Conservation (phyloP, 148 eudicot species). For the Talinum fruticosum region DNA sequence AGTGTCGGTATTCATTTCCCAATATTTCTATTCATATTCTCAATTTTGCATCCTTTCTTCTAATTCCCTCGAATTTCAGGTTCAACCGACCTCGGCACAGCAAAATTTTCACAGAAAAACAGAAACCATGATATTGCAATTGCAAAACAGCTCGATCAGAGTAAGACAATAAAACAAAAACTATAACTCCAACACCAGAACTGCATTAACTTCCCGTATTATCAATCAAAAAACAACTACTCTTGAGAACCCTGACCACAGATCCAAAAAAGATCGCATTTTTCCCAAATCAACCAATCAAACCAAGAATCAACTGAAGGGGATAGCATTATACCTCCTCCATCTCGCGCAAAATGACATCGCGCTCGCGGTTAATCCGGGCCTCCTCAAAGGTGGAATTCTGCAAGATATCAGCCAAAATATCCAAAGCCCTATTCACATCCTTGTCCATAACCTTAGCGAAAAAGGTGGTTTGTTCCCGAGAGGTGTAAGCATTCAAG, state of each 20-base stretch:
- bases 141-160: neutral
- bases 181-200: neutral
- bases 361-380: conserved; percentile 61
- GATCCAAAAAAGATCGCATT: neutral
- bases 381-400: conserved; percentile 70
- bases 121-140: neutral
- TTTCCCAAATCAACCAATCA: neutral
- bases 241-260: neutral
- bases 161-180: neutral
- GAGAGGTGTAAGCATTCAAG: conserved; percentile 82
- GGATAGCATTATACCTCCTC: conserved; percentile 52
- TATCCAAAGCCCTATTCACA: conserved; percentile 60
- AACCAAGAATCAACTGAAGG: neutral
- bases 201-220: neutral
- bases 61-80: neutral
- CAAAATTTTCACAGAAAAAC: neutral
- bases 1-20: neutral
- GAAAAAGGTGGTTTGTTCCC: conserved; percentile 85
- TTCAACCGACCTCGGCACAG: neutral
- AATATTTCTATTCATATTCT: neutral
- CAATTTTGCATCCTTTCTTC: neutral
- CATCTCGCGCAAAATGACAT: conserved; percentile 90
- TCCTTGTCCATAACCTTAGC: conserved; percentile 71
- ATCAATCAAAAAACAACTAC: neutral
- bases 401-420: conserved; percentile 83